phyloP scores from a whole-genome alignment of 768 basidiomycete genomes.

The Hygrocybe coccinea region DNA sequence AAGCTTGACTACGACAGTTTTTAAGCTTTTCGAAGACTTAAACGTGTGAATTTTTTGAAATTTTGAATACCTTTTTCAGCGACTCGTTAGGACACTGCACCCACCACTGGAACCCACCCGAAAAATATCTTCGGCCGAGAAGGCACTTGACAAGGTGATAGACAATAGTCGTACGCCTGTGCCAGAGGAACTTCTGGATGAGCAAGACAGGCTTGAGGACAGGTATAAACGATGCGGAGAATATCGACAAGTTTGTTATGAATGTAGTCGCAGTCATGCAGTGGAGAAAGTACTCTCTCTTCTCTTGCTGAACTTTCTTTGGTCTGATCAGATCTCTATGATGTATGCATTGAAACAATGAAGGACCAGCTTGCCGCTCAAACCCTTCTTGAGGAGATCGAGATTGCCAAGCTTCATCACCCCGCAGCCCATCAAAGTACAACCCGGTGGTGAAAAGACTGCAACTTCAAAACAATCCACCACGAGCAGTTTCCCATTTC shows the following conservation, averaged over 20 bases:
- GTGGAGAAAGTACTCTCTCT: conserved; percentile 67
- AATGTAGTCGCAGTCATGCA: conserved; percentile 75
- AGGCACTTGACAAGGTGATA: conserved; percentile 77
- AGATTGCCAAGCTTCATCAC: conserved; percentile 62
- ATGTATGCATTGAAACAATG: conserved; percentile 76
- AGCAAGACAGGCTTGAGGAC: conserved; percentile 82
- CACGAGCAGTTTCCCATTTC: conserved; percentile 59
- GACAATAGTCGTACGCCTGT: conserved; percentile 74
- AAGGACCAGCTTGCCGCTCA: conserved; percentile 68
- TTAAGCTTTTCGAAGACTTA: too few relatives aligned
- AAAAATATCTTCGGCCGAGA: conserved; percentile 64
- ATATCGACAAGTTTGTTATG: conserved; percentile 71
- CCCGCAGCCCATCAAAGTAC: conserved; percentile 63
- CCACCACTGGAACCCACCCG: too few relatives aligned
- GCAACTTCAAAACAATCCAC: conserved; percentile 57
- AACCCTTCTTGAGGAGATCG: conserved; percentile 69
- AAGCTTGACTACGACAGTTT: too few relatives aligned
- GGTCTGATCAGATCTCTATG: conserved; percentile 36
- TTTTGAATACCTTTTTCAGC: too few relatives aligned
- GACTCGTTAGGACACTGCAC: too few relatives aligned
- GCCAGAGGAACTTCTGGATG: conserved; percentile 82
- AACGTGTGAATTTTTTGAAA: too few relatives aligned
- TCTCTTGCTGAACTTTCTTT: conserved; percentile 5
- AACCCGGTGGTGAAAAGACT: conserved; percentile 64
- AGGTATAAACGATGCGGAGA: conserved; percentile 66